Conservation (phyloP, 2,329 filamentous ascomycete genomes). For the Penicillium sp. region DNA sequence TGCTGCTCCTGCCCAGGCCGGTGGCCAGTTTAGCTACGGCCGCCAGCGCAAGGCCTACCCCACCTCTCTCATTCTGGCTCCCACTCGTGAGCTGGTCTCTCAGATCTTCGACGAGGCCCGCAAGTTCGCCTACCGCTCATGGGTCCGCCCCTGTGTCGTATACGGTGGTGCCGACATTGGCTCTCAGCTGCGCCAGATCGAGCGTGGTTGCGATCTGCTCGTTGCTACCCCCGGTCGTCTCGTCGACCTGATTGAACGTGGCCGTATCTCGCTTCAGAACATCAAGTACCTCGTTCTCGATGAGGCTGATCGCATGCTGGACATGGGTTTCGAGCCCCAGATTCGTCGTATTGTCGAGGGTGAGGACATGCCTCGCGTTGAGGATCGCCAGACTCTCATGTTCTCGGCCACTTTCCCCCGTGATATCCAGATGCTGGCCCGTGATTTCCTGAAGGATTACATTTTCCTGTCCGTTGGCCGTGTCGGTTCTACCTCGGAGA, state of each 20-base stretch:
- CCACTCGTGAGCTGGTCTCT: conserved; percentile 96
- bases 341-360: conserved; percentile 98
- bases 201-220: conserved; percentile 93
- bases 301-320: conserved; percentile 99
- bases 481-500: conserved; percentile 99
- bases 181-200: conserved; percentile 95
- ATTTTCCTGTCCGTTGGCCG: conserved; percentile 98
- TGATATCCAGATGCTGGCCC: conserved; percentile 97
- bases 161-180: conserved; percentile 99
- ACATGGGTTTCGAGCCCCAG: conserved; percentile 99
- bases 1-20: conserved; percentile 60
- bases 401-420: conserved; percentile 99
- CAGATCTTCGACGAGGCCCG: conserved; percentile 97
- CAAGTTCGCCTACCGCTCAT: conserved; percentile 98
- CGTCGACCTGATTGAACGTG: conserved; percentile 96
- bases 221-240: conserved; percentile 97
- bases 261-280: conserved; percentile 93
- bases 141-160: conserved; percentile 97
- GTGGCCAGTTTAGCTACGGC: conserved; percentile 67
- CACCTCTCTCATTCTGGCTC: conserved; percentile 91
- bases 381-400: conserved; percentile 95
- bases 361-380: conserved; percentile 89
- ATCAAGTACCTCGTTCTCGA: conserved; percentile 99
- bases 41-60: conserved; percentile 98
- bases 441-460: conserved; percentile 99